Evolutionary conservation across 352 stramenopile genomes (phyloP).

Genomic region (Phytophthora uliginosa): DNA sequence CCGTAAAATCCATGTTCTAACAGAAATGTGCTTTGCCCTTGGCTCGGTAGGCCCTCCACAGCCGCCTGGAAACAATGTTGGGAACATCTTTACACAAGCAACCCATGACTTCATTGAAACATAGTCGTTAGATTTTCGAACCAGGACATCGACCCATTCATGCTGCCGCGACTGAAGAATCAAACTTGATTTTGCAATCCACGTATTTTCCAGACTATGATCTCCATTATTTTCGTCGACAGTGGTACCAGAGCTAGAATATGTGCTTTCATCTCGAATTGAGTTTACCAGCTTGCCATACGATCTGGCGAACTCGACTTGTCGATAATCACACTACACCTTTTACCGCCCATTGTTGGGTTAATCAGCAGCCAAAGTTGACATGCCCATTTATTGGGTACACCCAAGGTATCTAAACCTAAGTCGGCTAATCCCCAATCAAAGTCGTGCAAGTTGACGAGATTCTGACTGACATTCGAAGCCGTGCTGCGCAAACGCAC

Average conservation of each 20-base stretch:
- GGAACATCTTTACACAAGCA: conserved; percentile 28
- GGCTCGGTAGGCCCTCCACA: conserved; percentile 35
- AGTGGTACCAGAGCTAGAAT: conserved; percentile 4
- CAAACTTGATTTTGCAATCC: conserved; percentile 4
- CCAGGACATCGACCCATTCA: background rate
- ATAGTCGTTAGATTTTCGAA: conserved; percentile 17
- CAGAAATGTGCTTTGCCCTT: conserved; percentile 15
- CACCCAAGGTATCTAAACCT: too few species aligned
- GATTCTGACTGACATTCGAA: too few species aligned
- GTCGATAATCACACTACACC: too few species aligned
- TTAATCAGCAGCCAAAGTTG: too few species aligned
- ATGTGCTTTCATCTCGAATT: conserved; percentile 7
- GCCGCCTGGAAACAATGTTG: conserved; percentile 28
- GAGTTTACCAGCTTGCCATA: too few species aligned
- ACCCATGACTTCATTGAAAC: conserved; percentile 1
- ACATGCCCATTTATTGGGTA: too few species aligned
- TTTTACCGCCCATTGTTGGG: too few species aligned
- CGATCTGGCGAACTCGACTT: too few species aligned
- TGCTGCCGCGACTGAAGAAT: background rate
- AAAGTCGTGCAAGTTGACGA: too few species aligned
- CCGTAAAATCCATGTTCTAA: conserved; percentile 26
- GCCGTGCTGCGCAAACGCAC: too few species aligned
- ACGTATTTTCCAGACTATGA: conserved; percentile 1
- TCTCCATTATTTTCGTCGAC: background rate
- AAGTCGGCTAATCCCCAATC: too few species aligned